Percentiles rank a stretch among this genome's conserved stretches.
Conservation (phyloP, 805 yeast species). For the Ogataea angusta region DNA sequence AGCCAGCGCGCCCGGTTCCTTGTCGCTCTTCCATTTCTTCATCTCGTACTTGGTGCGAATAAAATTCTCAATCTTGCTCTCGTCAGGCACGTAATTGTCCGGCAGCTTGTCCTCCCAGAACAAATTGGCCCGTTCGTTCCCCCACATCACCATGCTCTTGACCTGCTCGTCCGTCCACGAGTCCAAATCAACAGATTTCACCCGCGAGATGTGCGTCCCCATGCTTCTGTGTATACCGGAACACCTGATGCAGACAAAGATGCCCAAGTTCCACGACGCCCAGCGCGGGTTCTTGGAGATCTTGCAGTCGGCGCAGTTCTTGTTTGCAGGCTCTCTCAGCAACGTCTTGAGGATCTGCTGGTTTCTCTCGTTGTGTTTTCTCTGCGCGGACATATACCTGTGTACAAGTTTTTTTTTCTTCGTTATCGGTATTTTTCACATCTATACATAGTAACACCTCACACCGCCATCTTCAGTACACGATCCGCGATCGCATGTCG, state of each 20-base stretch:
- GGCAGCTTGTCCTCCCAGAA: slow-evolving; percentile 86
- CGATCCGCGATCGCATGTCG: slow-evolving; percentile 46
- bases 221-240: slow-evolving; percentile 93
- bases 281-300: slow-evolving; percentile 88
- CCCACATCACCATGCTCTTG: slow-evolving; percentile 79
- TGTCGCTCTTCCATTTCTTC: slow-evolving; percentile 66
- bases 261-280: slow-evolving; percentile 96
- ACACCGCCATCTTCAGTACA: slow-evolving; percentile 15
- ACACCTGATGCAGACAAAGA: slow-evolving; percentile 90
- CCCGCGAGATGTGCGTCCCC: slow-evolving; percentile 94
- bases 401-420: slow-evolving; percentile 4
- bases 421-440: slow-evolving; percentile 2
- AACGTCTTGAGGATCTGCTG: slow-evolving; percentile 72
- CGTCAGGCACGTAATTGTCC: slow-evolving; percentile 69
- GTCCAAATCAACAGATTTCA: slow-evolving; percentile 90
- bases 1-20: slow-evolving; percentile 2
- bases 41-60: slow-evolving; percentile 89
- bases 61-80: slow-evolving; percentile 80
- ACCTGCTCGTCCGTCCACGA: slow-evolving; percentile 96
- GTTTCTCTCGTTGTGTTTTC: slow-evolving; percentile 43
- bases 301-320: slow-evolving; percentile 89
- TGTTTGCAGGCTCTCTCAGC: slow-evolving; percentile 73
- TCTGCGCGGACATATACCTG: slow-evolving; percentile 9
- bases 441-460: slow-evolving; percentile 2
- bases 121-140: slow-evolving; percentile 71